A percentile compares a stretch with the other conserved stretches of the same genome.
Conservation (phyloP, 2,329 filamentous ascomycete species). For the Septoria petroselini region DNA sequence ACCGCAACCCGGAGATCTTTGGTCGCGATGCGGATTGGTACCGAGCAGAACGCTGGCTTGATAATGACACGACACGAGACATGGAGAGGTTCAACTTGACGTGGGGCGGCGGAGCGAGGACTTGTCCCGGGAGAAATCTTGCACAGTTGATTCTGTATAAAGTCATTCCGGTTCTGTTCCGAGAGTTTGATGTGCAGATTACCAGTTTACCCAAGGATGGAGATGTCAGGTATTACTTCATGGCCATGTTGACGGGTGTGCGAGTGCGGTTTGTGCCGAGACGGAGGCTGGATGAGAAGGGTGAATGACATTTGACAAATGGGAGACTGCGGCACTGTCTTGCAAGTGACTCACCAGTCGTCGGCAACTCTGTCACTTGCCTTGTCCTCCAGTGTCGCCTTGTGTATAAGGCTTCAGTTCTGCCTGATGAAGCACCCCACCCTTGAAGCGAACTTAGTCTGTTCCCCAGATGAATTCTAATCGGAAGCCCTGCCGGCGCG, state of each 20-base stretch:
- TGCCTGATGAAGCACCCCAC: no score
- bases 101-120: conserved; percentile 28
- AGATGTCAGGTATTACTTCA: conserved; percentile 20
- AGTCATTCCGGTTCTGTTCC: conserved; percentile 14
- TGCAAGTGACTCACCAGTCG: no score
- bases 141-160: conserved; percentile 34
- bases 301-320: no score
- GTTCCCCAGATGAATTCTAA: neutral
- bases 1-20: conserved; percentile 35
- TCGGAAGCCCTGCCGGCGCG: no score
- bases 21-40: conserved; percentile 37
- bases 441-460: no score
- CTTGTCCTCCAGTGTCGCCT: no score
- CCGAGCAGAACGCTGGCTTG: conserved; percentile 39
- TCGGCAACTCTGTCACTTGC: no score
- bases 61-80: conserved; percentile 14
- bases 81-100: conserved; percentile 24
- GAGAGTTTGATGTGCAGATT: conserved; percentile 18
- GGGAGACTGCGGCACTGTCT: no score
- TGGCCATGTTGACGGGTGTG: conserved; percentile 21
- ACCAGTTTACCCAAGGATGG: conserved; percentile 13
- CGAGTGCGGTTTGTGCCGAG: conserved; percentile 5
- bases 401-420: no score
- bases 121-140: conserved; percentile 25
- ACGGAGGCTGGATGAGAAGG: no score